phyloP scores from a whole-genome alignment of 768 basidiomycete species.

The Leccinum pellstonianum region DNA sequence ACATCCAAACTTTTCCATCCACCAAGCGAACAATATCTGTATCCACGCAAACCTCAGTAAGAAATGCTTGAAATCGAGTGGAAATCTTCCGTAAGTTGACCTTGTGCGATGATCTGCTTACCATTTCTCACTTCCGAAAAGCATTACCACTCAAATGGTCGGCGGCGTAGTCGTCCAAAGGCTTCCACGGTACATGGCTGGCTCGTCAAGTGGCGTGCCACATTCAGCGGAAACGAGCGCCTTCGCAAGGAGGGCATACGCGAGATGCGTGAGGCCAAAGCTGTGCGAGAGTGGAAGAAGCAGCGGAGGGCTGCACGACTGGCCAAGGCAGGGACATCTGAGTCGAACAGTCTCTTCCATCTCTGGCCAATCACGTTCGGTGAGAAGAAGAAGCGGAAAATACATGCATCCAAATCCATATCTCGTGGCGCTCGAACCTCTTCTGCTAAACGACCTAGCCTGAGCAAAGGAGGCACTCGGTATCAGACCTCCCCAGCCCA shows the following conservation, averaged over 20 bases:
- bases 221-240: constrained; percentile 59
- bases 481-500: constrained; percentile 13
- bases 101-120: background rate
- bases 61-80: constrained; percentile 33
- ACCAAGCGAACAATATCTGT: constrained; percentile 7
- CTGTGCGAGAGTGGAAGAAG: constrained; percentile 31
- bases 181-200: constrained; percentile 69
- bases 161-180: constrained; percentile 49
- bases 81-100: constrained; percentile 32
- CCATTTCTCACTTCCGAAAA: constrained; percentile 9
- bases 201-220: constrained; percentile 78
- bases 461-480: constrained; percentile 8
- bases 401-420: constrained; percentile 9
- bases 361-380: constrained; percentile 30
- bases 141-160: constrained; percentile 37
- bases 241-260: constrained; percentile 66
- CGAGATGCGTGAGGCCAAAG: constrained; percentile 63
- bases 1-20: constrained; percentile 12
- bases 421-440: constrained; percentile 10
- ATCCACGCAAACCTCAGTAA: background rate
- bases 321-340: constrained; percentile 13
- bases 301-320: constrained; percentile 21
- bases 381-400: constrained; percentile 14
- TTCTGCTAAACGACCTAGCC: constrained; percentile 10
- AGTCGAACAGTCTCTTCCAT: constrained; percentile 16